phyloP scores from a whole-genome alignment of 2,329 filamentous ascomycete species.

The Curvularia lunata region DNA sequence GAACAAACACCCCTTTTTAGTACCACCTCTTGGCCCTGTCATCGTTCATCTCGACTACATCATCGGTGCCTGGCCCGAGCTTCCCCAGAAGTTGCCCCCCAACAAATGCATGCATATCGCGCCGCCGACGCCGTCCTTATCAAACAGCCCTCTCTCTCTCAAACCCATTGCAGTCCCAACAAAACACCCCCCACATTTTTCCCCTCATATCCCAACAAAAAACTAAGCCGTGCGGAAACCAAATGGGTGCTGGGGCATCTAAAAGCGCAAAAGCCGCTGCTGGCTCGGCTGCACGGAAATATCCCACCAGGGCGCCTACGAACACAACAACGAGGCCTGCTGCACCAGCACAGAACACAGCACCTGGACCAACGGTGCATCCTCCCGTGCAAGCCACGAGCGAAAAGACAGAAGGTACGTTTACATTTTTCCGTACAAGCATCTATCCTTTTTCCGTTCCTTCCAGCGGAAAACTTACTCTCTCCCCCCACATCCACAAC shows the following conservation, averaged over 20 bases:
- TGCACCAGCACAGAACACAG: slow-evolving; percentile 35
- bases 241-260: slow-evolving; percentile 66
- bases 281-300: slow-evolving; percentile 60
- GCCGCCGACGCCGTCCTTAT: slow-evolving; percentile 10
- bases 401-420: slow-evolving; percentile 49
- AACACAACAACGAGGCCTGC: slow-evolving; percentile 41
- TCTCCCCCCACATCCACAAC: not conserved
- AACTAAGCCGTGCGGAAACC: not conserved
- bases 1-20: not conserved
- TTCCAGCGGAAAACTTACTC: not conserved
- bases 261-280: slow-evolving; percentile 61
- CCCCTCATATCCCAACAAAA: slow-evolving; percentile 2
- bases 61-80: slow-evolving; percentile 14
- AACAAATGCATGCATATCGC: slow-evolving; percentile 25
- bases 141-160: not conserved
- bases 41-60: slow-evolving; percentile 8
- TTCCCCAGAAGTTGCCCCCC: slow-evolving; percentile 8
- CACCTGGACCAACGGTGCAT: slow-evolving; percentile 51
- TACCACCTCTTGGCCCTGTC: not conserved
- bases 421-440: not conserved
- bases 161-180: not conserved
- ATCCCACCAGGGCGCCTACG: slow-evolving; percentile 58
- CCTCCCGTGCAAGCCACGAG: slow-evolving; percentile 49
- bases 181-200: not conserved
- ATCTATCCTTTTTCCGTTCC: not conserved